Conservation (phyloP, 805 yeast species). For the Yueomyces sp. region DNA sequence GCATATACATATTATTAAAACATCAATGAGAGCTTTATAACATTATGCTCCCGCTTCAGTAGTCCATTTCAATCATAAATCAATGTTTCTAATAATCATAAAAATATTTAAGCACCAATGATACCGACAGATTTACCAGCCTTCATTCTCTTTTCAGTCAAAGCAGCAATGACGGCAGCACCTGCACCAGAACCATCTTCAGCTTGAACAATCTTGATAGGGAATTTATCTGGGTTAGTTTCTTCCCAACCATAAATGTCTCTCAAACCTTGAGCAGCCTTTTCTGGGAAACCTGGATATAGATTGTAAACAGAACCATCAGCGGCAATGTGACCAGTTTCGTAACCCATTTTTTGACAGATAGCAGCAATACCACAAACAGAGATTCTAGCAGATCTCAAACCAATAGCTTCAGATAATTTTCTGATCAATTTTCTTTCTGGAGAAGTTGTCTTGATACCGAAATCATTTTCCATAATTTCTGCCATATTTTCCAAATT, state of each 20-base stretch:
- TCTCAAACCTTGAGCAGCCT: conserved; percentile 76
- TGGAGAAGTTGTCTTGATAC: conserved; percentile 51
- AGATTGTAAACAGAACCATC: conserved; percentile 91
- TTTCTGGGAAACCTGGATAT: conserved; percentile 80
- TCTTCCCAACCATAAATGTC: conserved; percentile 75
- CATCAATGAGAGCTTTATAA: no score
- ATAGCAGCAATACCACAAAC: conserved; percentile 93
- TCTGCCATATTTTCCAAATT: conserved; percentile 61
- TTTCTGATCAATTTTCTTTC: conserved; percentile 76
- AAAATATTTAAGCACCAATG: neutral
- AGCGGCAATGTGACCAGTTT: conserved; percentile 79
- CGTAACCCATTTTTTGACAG: conserved; percentile 68
- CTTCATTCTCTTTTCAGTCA: conserved; percentile 65
- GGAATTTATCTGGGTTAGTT: conserved; percentile 38
- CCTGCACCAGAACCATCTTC: conserved; percentile 98
- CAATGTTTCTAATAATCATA: neutral
- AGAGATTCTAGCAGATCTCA: conserved; percentile 81
- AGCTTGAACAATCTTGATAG: conserved; percentile 76
- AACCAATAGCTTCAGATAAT: conserved; percentile 74
- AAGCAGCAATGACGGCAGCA: conserved; percentile 94
- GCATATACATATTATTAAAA: no score
- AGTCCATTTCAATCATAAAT: no score
- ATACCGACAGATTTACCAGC: conserved; percentile 56
- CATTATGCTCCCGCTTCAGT: no score
- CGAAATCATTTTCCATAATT: conserved; percentile 44